Conservation (phyloP, 2,329 filamentous ascomycete genomes). For the Tolypocladium sp. region DNA sequence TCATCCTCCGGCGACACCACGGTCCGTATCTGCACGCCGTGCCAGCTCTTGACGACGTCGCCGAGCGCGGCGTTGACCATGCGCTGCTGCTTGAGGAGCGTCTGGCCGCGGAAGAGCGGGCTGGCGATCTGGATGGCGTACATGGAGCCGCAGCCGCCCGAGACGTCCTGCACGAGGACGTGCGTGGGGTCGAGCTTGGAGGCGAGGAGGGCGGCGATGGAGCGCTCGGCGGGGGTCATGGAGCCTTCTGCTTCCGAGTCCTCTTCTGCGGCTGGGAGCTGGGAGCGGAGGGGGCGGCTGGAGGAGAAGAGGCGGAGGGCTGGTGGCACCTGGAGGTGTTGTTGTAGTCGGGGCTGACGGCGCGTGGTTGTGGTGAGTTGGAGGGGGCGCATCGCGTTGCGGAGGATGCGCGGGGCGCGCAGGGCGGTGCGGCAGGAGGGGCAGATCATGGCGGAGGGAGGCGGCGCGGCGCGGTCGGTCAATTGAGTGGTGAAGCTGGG, state of each 20-base stretch:
- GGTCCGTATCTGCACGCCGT: constrained; percentile 74
- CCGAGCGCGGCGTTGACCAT: constrained; percentile 68
- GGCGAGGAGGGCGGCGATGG: constrained; percentile 46
- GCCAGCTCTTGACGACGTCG: constrained; percentile 72
- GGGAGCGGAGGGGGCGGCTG: constrained; percentile 1
- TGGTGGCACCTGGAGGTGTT: background rate
- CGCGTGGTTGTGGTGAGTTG: background rate
- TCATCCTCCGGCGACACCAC: constrained; percentile 29
- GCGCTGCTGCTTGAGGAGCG: constrained; percentile 72
- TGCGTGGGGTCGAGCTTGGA: constrained; percentile 40
- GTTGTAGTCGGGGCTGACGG: background rate
- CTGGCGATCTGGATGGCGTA: constrained; percentile 74
- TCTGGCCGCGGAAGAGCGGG: constrained; percentile 58
- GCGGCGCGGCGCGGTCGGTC: background rate
- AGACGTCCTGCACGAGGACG: constrained; percentile 66
- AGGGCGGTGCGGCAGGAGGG: constrained; percentile 8
- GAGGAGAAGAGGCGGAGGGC: background rate
- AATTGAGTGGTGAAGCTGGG: background rate
- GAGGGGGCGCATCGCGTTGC: background rate
- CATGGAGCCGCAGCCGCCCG: constrained; percentile 80
- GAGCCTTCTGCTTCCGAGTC: constrained; percentile 13
- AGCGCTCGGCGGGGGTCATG: constrained; percentile 43
- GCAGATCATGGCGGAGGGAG: constrained; percentile 6
- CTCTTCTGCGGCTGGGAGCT: background rate
- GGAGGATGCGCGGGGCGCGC: constrained; percentile 1